Evolutionary conservation across 768 basidiomycete species (phyloP), one percentile per base, ranked within the genome.

Genomic region (Paxillus rubicundulus): DNA sequence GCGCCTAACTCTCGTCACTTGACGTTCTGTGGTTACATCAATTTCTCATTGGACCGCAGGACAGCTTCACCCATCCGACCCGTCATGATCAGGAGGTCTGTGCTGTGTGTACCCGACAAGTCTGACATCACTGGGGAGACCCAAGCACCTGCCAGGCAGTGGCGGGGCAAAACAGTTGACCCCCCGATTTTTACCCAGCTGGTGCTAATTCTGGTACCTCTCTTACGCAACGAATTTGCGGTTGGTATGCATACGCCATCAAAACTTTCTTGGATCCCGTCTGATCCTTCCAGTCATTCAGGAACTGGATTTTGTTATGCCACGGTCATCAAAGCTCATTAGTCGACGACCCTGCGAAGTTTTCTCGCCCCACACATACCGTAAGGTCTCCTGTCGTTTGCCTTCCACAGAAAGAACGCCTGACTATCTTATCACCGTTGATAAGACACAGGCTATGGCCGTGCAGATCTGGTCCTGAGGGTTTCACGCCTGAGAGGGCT

Each of bases 321-420:
- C 24, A 24, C 24, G 24, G 24, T 24, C 3, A 24, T 24, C 24
- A 24, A 24, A 24, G 24, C 24, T 24, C 24, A 24, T 24, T 3
- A 24, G 24, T 24, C 6, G 21, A 42, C 40, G 21, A 24, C 14
- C 41, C 41, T 46, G 45, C n/a, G 33, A 34, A 27, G 21, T n/a
- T 32, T 50, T 50, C 49, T 50, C 49, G 43, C 49, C 49, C 49
- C 49, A 28, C 49, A 50, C 28, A 32, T 42, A 32, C 39, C 49
- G 38, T 41, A 32, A 4, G n/a, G 4, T 10, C 14, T 2, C 27
- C 38, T n/a, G 18, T 32, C 27, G 17, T 28, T 24, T 30, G 39
- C 14, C 16, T 40, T 28, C 17, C 21, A 28, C 37, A 5, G 20
- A 36, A 34, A 37, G 14, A 24, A 39, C 12, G 24, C 48, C 24